These are phyloP conservation scores for Penicillium crystallinum DNA, from an alignment of 495 filamentous ascomycete genomes.

Conservation along the genomic window DNA sequence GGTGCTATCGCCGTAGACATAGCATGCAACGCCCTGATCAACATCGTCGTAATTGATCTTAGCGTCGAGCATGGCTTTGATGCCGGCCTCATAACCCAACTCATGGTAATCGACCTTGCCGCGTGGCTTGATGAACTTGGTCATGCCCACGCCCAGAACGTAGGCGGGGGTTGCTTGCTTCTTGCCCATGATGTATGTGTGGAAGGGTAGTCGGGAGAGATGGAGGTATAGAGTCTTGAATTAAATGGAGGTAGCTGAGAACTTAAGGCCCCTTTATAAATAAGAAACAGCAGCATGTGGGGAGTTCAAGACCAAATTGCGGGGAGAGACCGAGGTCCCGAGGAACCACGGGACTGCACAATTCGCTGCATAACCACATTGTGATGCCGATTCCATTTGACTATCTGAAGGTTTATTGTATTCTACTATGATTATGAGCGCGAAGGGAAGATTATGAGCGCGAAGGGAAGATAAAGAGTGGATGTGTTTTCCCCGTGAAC, in stretches of 20 bases:
- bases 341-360: slow-evolving; percentile 11
- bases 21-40: slow-evolving; percentile 93
- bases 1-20: slow-evolving; percentile 93
- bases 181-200: slow-evolving; percentile 41
- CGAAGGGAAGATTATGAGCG: too few species aligned
- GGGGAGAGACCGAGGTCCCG: slow-evolving; percentile 29
- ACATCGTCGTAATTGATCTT: slow-evolving; percentile 96
- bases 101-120: slow-evolving; percentile 67
- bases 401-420: too few species aligned
- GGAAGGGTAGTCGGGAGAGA: not conserved
- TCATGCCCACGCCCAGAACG: slow-evolving; percentile 96
- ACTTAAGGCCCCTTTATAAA: not conserved
- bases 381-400: not conserved
- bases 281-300: slow-evolving; percentile 1
- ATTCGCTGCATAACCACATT: not conserved
- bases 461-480: too few species aligned
- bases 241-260: not conserved
- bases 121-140: slow-evolving; percentile 97
- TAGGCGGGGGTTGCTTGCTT: slow-evolving; percentile 58
- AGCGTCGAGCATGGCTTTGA: slow-evolving; percentile 94
- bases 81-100: slow-evolving; percentile 88
- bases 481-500: not conserved
- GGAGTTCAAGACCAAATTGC: slow-evolving; percentile 11
- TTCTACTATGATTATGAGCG: too few species aligned
- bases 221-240: not conserved